Conservation (phyloP, 2,329 filamentous ascomycete genomes). For the Alternaria metachromatica region DNA sequence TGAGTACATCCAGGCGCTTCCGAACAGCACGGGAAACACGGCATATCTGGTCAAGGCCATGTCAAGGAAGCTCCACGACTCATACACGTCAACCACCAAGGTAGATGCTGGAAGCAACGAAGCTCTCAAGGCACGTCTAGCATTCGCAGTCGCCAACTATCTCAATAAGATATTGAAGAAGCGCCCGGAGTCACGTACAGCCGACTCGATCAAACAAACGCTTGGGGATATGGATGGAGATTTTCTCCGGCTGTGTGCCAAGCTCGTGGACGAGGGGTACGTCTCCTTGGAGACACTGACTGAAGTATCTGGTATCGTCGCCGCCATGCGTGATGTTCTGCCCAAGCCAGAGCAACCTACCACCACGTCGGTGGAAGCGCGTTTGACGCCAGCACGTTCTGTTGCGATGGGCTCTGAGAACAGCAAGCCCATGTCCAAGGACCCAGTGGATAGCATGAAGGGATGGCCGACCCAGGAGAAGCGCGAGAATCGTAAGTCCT, state of each 20-base stretch:
- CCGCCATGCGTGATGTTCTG: constrained; percentile 24
- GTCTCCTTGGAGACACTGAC: constrained; percentile 29
- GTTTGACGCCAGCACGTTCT: not conserved
- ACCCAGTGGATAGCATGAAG: constrained; percentile 17
- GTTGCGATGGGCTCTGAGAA: not conserved
- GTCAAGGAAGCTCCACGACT: constrained; percentile 22
- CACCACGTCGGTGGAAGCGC: not conserved
- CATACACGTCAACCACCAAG: constrained; percentile 13
- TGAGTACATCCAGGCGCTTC: constrained; percentile 23
- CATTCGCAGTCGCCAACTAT: constrained; percentile 28
- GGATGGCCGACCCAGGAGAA: constrained; percentile 41
- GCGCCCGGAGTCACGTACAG: constrained; percentile 7
- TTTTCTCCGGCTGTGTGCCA: constrained; percentile 30
- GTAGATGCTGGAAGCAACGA: constrained; percentile 12
- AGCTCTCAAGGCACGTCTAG: constrained; percentile 22
- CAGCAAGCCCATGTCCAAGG: not conserved
- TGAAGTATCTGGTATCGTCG: constrained; percentile 31
- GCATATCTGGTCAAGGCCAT: constrained; percentile 22
- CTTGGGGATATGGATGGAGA: constrained; percentile 27
- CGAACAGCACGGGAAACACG: not conserved
- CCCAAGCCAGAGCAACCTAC: constrained; percentile 17
- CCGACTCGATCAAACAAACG: constrained; percentile 18
- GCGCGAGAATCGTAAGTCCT: constrained; percentile 35
- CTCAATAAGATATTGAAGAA: constrained; percentile 26
- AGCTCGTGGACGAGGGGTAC: constrained; percentile 25